Conservation (phyloP, 1,284 basidiomycete species). For the Cystobasidium sp. region DNA sequence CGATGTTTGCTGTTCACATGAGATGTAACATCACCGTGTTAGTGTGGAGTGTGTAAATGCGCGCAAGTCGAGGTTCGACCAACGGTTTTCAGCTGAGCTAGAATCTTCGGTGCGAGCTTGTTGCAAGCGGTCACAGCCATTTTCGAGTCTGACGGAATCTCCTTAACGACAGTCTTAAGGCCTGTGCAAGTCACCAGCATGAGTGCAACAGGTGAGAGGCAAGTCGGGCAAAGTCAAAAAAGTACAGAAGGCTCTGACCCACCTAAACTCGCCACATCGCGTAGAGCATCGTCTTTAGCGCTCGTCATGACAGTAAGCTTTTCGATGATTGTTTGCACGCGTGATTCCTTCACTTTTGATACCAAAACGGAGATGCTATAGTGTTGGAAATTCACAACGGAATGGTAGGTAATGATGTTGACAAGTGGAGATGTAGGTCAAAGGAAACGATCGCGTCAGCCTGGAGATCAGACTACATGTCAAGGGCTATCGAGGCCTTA, state of each 20-base stretch:
- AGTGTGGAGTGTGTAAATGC: background rate
- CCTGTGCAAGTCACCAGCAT: slow-evolving; percentile 61
- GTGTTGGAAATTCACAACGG: background rate
- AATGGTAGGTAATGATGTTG: background rate
- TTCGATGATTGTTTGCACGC: slow-evolving; percentile 85
- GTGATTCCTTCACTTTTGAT: slow-evolving; percentile 77
- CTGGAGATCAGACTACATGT: background rate
- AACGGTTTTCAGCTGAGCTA: slow-evolving; percentile 76
- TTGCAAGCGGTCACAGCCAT: slow-evolving; percentile 79
- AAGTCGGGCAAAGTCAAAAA: slow-evolving; percentile 20
- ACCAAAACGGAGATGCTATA: slow-evolving; percentile 79
- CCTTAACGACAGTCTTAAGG: slow-evolving; percentile 89
- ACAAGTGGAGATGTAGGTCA: background rate
- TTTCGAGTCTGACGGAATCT: slow-evolving; percentile 78
- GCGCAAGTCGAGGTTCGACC: slow-evolving; percentile 53
- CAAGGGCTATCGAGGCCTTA: slow-evolving; percentile 56
- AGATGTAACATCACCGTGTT: slow-evolving; percentile 9
- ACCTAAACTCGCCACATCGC: slow-evolving; percentile 94
- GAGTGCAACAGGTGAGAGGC: slow-evolving; percentile 26
- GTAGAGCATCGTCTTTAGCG: slow-evolving; percentile 82
- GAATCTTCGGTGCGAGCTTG: slow-evolving; percentile 81
- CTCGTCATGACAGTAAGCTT: slow-evolving; percentile 78
- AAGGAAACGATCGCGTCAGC: slow-evolving; percentile 48
- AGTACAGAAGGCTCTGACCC: slow-evolving; percentile 51
- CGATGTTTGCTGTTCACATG: slow-evolving; percentile 59